Conservation (phyloP, 2,329 filamentous ascomycete genomes). For the Beauveria medogensis region DNA sequence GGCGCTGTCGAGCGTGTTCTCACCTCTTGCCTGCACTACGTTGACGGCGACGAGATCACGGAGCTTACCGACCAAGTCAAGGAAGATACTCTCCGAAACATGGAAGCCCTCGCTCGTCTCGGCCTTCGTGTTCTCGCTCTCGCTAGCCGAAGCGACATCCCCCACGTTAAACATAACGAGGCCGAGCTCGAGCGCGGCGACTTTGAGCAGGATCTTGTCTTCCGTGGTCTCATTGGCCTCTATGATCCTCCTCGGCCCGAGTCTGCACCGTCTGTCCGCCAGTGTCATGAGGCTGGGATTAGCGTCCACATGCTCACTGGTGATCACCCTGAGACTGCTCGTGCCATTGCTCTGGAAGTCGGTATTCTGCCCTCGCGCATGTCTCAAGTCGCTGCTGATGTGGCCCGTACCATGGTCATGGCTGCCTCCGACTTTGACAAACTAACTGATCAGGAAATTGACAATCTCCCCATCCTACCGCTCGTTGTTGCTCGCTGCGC, state of each 20-base stretch:
- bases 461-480: conserved; percentile 51
- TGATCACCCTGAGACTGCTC: conserved; percentile 57
- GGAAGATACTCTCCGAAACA: conserved; percentile 53
- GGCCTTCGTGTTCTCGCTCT: conserved; percentile 63
- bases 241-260: conserved; percentile 65
- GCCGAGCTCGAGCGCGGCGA: conserved; percentile 41
- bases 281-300: conserved; percentile 54
- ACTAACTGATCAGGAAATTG: conserved; percentile 54
- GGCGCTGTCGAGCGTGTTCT: conserved; percentile 64
- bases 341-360: conserved; percentile 55
- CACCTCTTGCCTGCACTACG: conserved; percentile 49
- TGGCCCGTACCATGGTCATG: conserved; percentile 56
- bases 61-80: conserved; percentile 45
- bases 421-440: conserved; percentile 59
- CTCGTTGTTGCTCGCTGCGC: conserved; percentile 60
- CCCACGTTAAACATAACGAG: conserved; percentile 25
- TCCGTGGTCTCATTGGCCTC: conserved; percentile 63
- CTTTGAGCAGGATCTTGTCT: conserved; percentile 54
- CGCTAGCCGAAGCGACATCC: conserved; percentile 43
- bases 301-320: conserved; percentile 64
- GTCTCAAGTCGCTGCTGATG: conserved; percentile 42
- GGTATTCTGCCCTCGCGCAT: conserved; percentile 50
- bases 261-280: conserved; percentile 49
- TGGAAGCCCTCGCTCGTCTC: conserved; percentile 58
- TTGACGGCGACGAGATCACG: conserved; percentile 33